phyloP scores from a whole-genome alignment of 1,284 basidiomycete species.

The Leucoagaricus sp. region DNA sequence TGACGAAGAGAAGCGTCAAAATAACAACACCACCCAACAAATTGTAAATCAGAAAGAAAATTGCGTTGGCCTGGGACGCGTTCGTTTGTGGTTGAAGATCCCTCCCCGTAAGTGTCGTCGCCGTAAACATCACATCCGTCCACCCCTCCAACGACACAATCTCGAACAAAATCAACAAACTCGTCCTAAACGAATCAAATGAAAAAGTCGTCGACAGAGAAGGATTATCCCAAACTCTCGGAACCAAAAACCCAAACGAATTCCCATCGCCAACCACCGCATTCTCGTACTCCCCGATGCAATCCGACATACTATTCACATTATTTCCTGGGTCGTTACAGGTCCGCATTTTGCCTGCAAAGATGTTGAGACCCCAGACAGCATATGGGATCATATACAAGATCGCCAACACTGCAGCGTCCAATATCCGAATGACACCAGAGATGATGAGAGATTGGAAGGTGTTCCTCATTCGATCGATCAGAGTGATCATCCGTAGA shows the following conservation, averaged over 20 bases:
- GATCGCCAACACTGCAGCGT: conserved; percentile 91
- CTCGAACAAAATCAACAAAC: conserved; percentile 93
- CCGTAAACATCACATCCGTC: conserved; percentile 88
- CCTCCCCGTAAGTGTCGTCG: conserved; percentile 77
- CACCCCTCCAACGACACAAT: conserved; percentile 97
- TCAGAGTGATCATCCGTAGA: conserved; percentile 87
- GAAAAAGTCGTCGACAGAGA: conserved; percentile 83
- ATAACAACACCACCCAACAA: conserved; percentile 91
- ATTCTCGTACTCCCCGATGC: conserved; percentile 77
- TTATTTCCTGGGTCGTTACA: conserved; percentile 86
- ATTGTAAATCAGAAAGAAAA: conserved; percentile 95
- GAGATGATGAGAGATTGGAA: conserved; percentile 93
- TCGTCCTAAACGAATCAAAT: conserved; percentile 88
- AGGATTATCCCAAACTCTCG: conserved; percentile 90
- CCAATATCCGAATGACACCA: conserved; percentile 84
- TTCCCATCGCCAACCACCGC: conserved; percentile 45
- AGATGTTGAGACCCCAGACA: conserved; percentile 96
- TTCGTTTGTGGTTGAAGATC: conserved; percentile 75
- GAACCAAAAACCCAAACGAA: conserved; percentile 71
- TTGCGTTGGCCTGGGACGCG: conserved; percentile 77
- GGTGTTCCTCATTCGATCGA: conserved; percentile 85
- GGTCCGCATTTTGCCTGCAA: conserved; percentile 80
- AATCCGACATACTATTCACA: conserved; percentile 62
- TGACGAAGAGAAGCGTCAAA: conserved; percentile 86
- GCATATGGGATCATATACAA: conserved; percentile 97